Conservation (phyloP, 768 basidiomycete genomes). For the Pleurotus ostreatus region DNA sequence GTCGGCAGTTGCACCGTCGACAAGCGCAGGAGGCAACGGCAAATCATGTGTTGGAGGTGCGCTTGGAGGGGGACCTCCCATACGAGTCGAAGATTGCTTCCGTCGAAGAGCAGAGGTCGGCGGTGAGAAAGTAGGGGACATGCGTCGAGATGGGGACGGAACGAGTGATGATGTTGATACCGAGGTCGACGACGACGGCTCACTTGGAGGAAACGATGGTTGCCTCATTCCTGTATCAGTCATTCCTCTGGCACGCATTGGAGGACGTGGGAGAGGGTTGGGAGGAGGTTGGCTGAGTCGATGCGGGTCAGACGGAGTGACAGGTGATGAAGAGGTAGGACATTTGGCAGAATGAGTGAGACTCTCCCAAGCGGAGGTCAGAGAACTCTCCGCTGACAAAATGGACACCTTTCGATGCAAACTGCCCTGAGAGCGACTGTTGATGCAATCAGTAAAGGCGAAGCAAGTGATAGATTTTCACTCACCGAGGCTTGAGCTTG, state of each 20-base stretch:
- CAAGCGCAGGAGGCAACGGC: constrained; percentile 37
- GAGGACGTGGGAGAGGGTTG: constrained; percentile 28
- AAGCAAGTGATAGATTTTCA: neutral
- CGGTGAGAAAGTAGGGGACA: constrained; percentile 16
- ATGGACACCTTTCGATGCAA: constrained; percentile 20
- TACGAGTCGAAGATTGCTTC: constrained; percentile 38
- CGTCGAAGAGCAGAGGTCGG: constrained; percentile 35
- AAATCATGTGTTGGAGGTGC: constrained; percentile 47
- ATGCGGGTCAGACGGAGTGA: constrained; percentile 19
- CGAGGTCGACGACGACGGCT: constrained; percentile 25
- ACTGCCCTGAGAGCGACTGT: constrained; percentile 26
- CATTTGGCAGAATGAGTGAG: constrained; percentile 10
- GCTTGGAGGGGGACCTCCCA: constrained; percentile 35
- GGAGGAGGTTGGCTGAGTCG: constrained; percentile 30
- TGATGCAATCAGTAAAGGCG: constrained; percentile 5
- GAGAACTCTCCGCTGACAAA: constrained; percentile 16
- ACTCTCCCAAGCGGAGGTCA: constrained; percentile 21
- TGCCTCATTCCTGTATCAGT: constrained; percentile 34
- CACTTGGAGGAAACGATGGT: constrained; percentile 23
- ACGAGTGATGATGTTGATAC: constrained; percentile 19
- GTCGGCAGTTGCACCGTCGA: constrained; percentile 13
- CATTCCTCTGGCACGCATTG: constrained; percentile 44
- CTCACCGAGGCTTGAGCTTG: constrained; percentile 16
- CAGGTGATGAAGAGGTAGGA: constrained; percentile 1
- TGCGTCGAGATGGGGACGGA: constrained; percentile 13